phyloP scores from a whole-genome alignment of 2,329 filamentous ascomycete species.

The Exophiala calicioides region DNA sequence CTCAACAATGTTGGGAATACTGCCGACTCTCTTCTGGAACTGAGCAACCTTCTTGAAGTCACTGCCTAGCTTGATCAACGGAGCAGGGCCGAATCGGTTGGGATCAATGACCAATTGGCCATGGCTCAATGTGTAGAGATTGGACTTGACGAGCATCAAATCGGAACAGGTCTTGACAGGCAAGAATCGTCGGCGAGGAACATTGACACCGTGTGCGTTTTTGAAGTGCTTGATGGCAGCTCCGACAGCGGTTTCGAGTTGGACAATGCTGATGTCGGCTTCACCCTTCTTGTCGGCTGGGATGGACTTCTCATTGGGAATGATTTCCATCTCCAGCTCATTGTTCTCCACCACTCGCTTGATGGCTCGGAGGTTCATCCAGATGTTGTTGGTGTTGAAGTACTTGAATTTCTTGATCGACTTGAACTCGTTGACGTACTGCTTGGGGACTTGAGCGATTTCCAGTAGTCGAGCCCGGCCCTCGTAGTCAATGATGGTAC shows the following conservation, averaged over 20 bases:
- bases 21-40: constrained; percentile 54
- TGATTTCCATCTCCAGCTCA: constrained; percentile 99
- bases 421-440: constrained; percentile 99
- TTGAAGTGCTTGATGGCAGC: constrained; percentile 98
- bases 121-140: constrained; percentile 98
- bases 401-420: constrained; percentile 99
- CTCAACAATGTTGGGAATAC: constrained; percentile 54
- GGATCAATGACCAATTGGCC: constrained; percentile 97
- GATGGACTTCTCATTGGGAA: constrained; percentile 98
- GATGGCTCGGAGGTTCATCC: constrained; percentile 96
- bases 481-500: constrained; percentile 99
- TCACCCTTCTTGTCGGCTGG: constrained; percentile 99
- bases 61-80: constrained; percentile 95
- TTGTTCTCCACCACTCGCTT: constrained; percentile 99
- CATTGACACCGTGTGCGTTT: constrained; percentile 98
- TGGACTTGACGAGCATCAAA: constrained; percentile 98
- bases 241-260: constrained; percentile 97
- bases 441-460: constrained; percentile 98
- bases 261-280: constrained; percentile 93
- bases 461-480: constrained; percentile 94
- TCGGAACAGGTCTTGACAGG: constrained; percentile 99
- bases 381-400: constrained; percentile 99
- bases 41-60: constrained; percentile 99
- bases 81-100: constrained; percentile 92
- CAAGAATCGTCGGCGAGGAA: constrained; percentile 95